Evolutionary conservation across 352 stramenopile species (phyloP).

Genomic region (Globisporangium radiosum): DNA sequence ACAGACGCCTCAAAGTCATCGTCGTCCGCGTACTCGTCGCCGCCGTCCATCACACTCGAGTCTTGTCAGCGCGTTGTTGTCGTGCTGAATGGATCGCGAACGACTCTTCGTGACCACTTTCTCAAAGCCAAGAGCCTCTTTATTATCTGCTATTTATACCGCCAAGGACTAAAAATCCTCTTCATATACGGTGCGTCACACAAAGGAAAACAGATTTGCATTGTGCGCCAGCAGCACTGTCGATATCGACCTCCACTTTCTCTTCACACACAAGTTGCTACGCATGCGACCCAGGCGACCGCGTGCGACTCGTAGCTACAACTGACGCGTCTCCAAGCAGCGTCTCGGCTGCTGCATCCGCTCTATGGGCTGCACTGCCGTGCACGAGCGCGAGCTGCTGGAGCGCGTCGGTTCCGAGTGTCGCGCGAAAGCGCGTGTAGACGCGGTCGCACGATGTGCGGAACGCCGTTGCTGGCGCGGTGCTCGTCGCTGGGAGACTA

Average conservation of each 20-base stretch:
- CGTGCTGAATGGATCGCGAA: not conserved
- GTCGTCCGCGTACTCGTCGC: slow-evolving; percentile 16
- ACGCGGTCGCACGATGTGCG: slow-evolving; percentile 21
- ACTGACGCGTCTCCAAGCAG: not conserved
- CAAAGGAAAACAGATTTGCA: too few species aligned
- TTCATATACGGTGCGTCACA: too few species aligned
- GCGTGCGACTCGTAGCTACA: too few species aligned
- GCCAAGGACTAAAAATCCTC: too few species aligned
- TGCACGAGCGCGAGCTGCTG: slow-evolving; percentile 56
- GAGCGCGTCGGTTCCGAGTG: slow-evolving; percentile 34
- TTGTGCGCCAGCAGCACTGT: too few species aligned
- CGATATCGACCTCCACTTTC: too few species aligned
- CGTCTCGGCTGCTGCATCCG: slow-evolving; percentile 5
- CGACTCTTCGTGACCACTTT: not conserved
- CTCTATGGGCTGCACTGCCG: slow-evolving; percentile 37
- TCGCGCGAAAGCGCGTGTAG: slow-evolving; percentile 35
- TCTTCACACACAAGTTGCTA: too few species aligned
- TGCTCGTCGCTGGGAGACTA: slow-evolving; percentile 41
- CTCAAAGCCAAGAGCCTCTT: too few species aligned
- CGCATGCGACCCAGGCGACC: too few species aligned
- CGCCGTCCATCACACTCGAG: slow-evolving; percentile 2
- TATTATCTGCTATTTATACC: too few species aligned
- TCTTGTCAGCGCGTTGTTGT: slow-evolving; percentile 1
- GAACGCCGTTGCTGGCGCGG: slow-evolving; percentile 27
- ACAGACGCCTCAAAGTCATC: slow-evolving; percentile 18